A percentile compares a stretch with the other conserved stretches of the same genome.
Conservation (phyloP, 2,329 filamentous ascomycete genomes). For the Diaporthe velutina region DNA sequence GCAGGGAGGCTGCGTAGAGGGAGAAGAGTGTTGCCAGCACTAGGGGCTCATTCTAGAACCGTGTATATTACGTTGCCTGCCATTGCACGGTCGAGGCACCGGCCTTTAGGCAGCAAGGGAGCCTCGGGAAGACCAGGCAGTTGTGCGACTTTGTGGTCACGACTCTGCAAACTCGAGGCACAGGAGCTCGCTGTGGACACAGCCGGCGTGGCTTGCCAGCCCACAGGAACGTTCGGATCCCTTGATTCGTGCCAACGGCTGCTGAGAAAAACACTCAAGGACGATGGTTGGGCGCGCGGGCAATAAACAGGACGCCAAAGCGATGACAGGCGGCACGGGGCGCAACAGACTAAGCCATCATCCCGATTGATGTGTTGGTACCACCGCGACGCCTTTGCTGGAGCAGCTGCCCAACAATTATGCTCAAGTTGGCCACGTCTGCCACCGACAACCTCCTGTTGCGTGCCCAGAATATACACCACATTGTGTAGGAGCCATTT, state of each 20-base stretch:
- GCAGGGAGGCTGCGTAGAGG: not conserved
- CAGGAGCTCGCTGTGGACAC: conserved; percentile 3
- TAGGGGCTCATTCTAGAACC: not conserved
- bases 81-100: conserved; percentile 1
- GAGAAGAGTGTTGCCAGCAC: not conserved
- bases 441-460: not conserved
- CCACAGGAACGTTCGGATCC: not conserved
- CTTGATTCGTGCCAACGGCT: conserved; percentile 24
- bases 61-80: not conserved
- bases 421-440: not conserved
- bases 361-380: conserved; percentile 1
- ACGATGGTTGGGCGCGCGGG: not conserved
- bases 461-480: conserved; percentile 9
- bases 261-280: not conserved
- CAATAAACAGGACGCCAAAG: conserved; percentile 17
- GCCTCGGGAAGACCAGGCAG: not conserved
- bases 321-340: conserved; percentile 25
- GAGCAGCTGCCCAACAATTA: not conserved
- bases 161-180: conserved; percentile 3
- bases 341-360: conserved; percentile 11
- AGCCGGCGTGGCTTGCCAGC: conserved; percentile 20
- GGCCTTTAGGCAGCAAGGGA: conserved; percentile 8
- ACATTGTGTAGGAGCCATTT: conserved; percentile 7
- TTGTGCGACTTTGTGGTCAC: conserved; percentile 14
- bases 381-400: not conserved